Base-by-base conservation (phyloP, 768 basidiomycete species). In the Sporobolomyces phaffii region DNA sequence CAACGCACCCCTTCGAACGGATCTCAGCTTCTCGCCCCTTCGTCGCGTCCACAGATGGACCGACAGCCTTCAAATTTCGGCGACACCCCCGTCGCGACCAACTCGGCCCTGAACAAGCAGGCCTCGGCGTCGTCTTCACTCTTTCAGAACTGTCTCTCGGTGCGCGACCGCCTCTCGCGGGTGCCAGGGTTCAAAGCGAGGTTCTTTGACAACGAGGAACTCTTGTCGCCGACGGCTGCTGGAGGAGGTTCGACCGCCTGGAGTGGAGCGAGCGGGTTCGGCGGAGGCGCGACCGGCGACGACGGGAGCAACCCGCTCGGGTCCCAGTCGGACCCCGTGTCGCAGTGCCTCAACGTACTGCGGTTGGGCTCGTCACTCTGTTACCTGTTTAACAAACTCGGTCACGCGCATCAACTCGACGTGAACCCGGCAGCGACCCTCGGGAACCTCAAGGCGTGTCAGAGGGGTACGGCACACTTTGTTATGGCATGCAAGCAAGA, bases 281-380 rank as follows among this genome's bases (percentile, higher is more conserved):
- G 64, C 26, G 47, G 58, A 41, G 49, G 34, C 38, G 38, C 10
- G 38, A 38, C 38, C 38, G 38, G 52, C 29, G 34, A 57, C 5
- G 68, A 54, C n/a, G 43, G 57, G 3, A 28, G 53, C 50, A 62
- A 62, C n/a, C 88, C 38, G 88, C 87, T 47, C 7, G 31, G 34
- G n/a, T 29, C 48, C 24, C 66, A 68, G 36, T 44, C 61, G 2
- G 92, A 97, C 80, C 90, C 91, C 41, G 94, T 99, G 74, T 87
- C 88, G 51, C 90, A 91, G 77, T 85, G 97, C 54, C 94, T 93
- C 87, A 89, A 91, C 76, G 86, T 89, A 76, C 89, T 99, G 79
- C 86, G 91, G 45, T 84, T 91, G 40, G 96, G 96, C 64, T 86
- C 90, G 52, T 87, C 92, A 49, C 87, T 98, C 73, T 94, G 91